phyloP scores from a whole-genome alignment of 768 basidiomycete genomes.

The Leucocoprinus leucothites region DNA sequence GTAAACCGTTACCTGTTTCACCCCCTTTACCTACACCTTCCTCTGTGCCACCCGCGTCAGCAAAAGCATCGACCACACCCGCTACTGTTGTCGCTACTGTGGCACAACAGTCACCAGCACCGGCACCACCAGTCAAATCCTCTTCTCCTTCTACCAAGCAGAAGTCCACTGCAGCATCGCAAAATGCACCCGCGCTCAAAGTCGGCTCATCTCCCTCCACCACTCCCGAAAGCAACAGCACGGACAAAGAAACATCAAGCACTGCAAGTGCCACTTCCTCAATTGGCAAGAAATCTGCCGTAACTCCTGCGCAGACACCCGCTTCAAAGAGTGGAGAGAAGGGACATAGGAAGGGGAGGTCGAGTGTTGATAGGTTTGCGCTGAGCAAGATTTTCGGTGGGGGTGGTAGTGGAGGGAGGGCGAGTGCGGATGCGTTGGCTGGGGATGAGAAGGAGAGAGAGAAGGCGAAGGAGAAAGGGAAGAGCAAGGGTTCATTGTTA shows the following conservation, averaged over 20 bases:
- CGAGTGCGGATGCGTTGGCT: constrained; percentile 24
- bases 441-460: constrained; percentile 28
- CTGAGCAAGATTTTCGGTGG: constrained; percentile 72
- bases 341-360: constrained; percentile 62
- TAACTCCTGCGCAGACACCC: too few species aligned
- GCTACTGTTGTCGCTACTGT: neutral
- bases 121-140: neutral
- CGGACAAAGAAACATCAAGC: constrained; percentile 23
- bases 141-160: neutral
- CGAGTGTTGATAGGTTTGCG: constrained; percentile 76
- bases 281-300: constrained; percentile 22
- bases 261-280: constrained; percentile 28
- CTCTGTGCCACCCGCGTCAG: constrained; percentile 12
- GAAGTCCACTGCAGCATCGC: constrained; percentile 21
- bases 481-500: too few species aligned
- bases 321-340: constrained; percentile 17
- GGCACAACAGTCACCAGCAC: neutral
- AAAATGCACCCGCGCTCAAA: constrained; percentile 34
- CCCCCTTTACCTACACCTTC: neutral
- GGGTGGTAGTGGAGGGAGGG: constrained; percentile 21
- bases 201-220: constrained; percentile 17
- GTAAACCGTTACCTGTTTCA: constrained; percentile 33
- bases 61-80: constrained; percentile 9
- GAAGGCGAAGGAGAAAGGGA: constrained; percentile 14
- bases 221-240: neutral